Base-by-base conservation (phyloP, 2,329 filamentous ascomycete species). In the Colletotrichum godetiae region DNA sequence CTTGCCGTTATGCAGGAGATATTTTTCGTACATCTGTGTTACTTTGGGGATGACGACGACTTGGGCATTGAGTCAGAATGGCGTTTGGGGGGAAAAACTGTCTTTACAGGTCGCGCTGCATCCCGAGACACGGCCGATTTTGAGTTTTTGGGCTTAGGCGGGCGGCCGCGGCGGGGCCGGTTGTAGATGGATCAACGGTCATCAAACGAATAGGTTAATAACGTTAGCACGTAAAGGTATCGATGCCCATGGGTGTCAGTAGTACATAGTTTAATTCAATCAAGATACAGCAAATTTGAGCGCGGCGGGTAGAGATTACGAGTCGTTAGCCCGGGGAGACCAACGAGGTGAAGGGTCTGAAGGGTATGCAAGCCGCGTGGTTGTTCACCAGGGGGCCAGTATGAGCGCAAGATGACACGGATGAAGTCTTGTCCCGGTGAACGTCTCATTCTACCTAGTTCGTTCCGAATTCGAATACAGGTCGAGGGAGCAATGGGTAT, bases 261-360 rank as follows among this genome's bases (percentile, higher is more conserved):
- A 57, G 71, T 66, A 66, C 60, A 71, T 71, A 62, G 67, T 24
- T 60, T 66, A 73, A 73, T 71, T 61, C 53, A 27, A 66, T 73
- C n/a, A 33, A 60, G 70, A 66, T 37, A 53, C 55, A 31, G 55
- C 24, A 55, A 53, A 33, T 4, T 11, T 35, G 24, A 31, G 35
- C 5, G 58, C 46, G 59, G 13, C 27, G 4, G 42, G 42, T 22
- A 11, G 33, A 2, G 2, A 29, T 11, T 22, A 22, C 13, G 31
- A 27, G 31, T n/a, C 31, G 4, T 22, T 24, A 55, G 49, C 5
- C 52, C 33, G 33, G 22, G 31, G 13, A 49, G 19, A n/a, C 19
- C 3, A n/a, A 19, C 42, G 10, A n/a, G 42, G 42, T 19, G 42
- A 49, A 19, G 42, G 42, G 19, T 42, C 42, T 8, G 19, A 49